A percentile compares a stretch with the other conserved stretches of the same genome.
phyloP scores from a whole-genome alignment of 1,284 basidiomycete species.

The Melampsora larici-populina region DNA sequence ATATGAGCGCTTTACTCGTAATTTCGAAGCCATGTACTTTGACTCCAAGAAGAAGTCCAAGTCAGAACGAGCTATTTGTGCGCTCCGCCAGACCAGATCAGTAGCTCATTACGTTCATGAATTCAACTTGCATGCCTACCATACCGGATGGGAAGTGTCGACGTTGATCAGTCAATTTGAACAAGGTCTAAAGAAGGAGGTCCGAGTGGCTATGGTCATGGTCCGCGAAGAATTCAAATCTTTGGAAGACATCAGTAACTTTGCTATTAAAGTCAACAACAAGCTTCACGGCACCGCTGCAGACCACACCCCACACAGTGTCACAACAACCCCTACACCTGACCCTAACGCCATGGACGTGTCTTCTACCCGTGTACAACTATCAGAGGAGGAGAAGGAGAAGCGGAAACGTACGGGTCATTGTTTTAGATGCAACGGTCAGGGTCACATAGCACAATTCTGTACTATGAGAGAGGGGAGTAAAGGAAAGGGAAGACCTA shows the following conservation, averaged over 20 bases:
- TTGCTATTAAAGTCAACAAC: background rate
- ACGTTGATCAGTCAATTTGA: background rate
- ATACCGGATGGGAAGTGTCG: background rate
- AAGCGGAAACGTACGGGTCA: background rate
- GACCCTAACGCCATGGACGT: background rate
- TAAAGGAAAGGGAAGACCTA: background rate
- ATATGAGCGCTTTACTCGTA: background rate
- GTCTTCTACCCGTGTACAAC: background rate
- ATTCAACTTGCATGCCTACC: constrained; percentile 10
- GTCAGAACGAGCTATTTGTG: background rate
- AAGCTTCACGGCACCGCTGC: background rate
- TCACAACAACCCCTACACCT: background rate
- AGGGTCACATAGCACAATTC: background rate
- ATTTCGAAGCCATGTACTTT: no score
- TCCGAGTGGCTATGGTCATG: no score
- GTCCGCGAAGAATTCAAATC: no score
- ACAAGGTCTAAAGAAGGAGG: no score
- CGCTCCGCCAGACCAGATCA: constrained; percentile 5
- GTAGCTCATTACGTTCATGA: constrained; percentile 9
- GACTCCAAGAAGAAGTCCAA: no score
- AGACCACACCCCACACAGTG: background rate
- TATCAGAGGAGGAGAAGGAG: background rate
- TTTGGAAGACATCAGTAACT: no score
- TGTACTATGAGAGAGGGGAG: background rate
- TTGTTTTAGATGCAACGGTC: background rate